A percentile compares a stretch with the other conserved stretches of the same genome.
Conservation (phyloP, 371 early-diverging fungal species). For the Mortierella sp. region DNA sequence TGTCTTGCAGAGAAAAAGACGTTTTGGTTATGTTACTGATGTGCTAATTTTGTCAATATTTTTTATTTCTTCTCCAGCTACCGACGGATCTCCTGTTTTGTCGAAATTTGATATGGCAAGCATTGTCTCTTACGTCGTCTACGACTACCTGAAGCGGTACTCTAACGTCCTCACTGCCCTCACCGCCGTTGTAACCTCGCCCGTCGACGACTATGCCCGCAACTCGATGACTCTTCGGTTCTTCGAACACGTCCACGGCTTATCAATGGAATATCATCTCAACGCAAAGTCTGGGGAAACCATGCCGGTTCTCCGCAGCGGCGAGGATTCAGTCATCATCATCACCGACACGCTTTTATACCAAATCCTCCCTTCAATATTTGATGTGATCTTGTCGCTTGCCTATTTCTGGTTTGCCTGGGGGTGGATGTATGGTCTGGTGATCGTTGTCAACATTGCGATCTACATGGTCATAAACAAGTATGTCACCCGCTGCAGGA, state of each 20-base stretch:
- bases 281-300: slow-evolving; percentile 93
- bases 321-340: slow-evolving; percentile 79
- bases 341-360: slow-evolving; percentile 84
- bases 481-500: slow-evolving; percentile 3
- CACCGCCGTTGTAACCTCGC: neutral
- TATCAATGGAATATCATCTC: slow-evolving; percentile 87
- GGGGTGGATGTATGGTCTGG: slow-evolving; percentile 79
- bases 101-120: slow-evolving; percentile 13
- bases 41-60: neutral
- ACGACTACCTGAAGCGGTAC: slow-evolving; percentile 16
- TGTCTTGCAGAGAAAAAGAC: neutral
- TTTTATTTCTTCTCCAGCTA: neutral
- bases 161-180: neutral
- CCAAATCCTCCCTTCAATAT: slow-evolving; percentile 86
- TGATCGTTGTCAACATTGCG: slow-evolving; percentile 86
- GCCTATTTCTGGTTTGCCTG: slow-evolving; percentile 78
- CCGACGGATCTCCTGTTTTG: neutral
- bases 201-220: neutral
- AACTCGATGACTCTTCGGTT: slow-evolving; percentile 18
- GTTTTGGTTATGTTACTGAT: neutral
- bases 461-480: slow-evolving; percentile 79
- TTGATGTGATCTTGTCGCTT: slow-evolving; percentile 85
- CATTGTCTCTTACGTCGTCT: slow-evolving; percentile 13
- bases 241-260: slow-evolving; percentile 42
- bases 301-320: slow-evolving; percentile 80